Percentiles rank a stretch among this genome's conserved stretches.
Evolutionary conservation across 225 moss, liverwort and hornwort species (phyloP).

Genomic region (Pseudoscleropodium purum): DNA sequence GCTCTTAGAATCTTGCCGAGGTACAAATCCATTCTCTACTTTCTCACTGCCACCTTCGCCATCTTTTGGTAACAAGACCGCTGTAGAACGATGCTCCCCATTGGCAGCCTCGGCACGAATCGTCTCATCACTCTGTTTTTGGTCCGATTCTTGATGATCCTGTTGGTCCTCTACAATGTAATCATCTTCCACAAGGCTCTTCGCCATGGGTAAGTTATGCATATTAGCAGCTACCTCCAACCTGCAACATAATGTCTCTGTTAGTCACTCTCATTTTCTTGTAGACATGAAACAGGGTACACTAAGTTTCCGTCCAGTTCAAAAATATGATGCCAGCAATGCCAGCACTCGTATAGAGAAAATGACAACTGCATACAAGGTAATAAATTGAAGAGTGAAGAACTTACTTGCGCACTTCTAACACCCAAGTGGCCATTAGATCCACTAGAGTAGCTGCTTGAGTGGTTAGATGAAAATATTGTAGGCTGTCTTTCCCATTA

Average conservation of each 20-base stretch:
- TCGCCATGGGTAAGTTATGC: slow-evolving; percentile 43
- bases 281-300: background rate
- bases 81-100: slow-evolving; percentile 1
- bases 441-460: slow-evolving; percentile 65
- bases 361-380: background rate
- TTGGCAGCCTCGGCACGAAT: slow-evolving; percentile 1
- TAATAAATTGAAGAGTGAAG: background rate
- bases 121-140: slow-evolving; percentile 4
- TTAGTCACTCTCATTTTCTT: slow-evolving; percentile 2
- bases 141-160: slow-evolving; percentile 2
- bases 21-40: slow-evolving; percentile 14
- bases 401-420: slow-evolving; percentile 60
- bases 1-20: slow-evolving; percentile 6
- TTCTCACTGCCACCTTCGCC: slow-evolving; percentile 13
- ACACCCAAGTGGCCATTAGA: slow-evolving; percentile 61
- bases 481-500: slow-evolving; percentile 43
- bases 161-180: slow-evolving; percentile 20
- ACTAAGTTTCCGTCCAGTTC: background rate
- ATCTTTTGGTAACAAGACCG: background rate
- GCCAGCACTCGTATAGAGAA: background rate
- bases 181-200: slow-evolving; percentile 33
- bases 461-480: slow-evolving; percentile 57
- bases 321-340: background rate
- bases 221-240: slow-evolving; percentile 56
- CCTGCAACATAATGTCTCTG: slow-evolving; percentile 14